phyloP scores from a whole-genome alignment of 2,329 filamentous ascomycete species.

The Colletotrichum euphorbiae region DNA sequence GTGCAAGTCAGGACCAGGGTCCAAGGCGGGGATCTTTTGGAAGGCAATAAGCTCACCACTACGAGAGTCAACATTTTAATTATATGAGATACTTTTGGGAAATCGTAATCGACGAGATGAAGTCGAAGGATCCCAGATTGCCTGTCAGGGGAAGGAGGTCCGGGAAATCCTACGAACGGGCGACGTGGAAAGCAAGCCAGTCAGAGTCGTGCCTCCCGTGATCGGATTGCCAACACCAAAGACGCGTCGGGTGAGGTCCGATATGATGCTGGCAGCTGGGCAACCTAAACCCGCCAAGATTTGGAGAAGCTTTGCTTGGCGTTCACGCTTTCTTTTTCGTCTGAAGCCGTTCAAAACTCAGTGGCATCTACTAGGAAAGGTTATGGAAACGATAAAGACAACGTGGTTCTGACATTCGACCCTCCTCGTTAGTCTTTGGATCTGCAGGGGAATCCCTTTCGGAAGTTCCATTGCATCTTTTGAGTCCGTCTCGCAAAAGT shows the following conservation, averaged over 20 bases:
- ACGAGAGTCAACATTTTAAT: constrained; percentile 6
- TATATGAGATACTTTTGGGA: constrained; percentile 18
- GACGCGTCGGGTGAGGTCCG: constrained; percentile 5
- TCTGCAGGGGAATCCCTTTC: too few species aligned
- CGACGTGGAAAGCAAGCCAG: background rate
- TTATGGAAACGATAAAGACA: too few species aligned
- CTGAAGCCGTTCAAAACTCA: background rate
- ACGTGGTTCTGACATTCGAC: too few species aligned
- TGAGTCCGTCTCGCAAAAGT: too few species aligned
- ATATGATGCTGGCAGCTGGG: constrained; percentile 1
- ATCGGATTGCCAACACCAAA: constrained; percentile 10
- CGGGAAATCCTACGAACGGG: background rate
- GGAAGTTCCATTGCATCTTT: too few species aligned
- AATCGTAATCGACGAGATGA: constrained; percentile 4
- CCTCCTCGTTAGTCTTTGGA: too few species aligned
- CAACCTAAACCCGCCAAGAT: constrained; percentile 9
- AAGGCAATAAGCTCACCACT: background rate
- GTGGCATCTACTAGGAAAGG: background rate
- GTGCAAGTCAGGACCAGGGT: constrained; percentile 21
- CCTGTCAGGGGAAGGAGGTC: background rate
- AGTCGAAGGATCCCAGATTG: constrained; percentile 13
- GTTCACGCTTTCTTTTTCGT: background rate
- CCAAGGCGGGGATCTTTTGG: constrained; percentile 1
- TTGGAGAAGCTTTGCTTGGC: constrained; percentile 31
- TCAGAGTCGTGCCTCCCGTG: background rate